A percentile compares a stretch with the other conserved stretches of the same genome.
phyloP scores from a whole-genome alignment of 345 rosid genomes.

The Passiflora organensis region DNA sequence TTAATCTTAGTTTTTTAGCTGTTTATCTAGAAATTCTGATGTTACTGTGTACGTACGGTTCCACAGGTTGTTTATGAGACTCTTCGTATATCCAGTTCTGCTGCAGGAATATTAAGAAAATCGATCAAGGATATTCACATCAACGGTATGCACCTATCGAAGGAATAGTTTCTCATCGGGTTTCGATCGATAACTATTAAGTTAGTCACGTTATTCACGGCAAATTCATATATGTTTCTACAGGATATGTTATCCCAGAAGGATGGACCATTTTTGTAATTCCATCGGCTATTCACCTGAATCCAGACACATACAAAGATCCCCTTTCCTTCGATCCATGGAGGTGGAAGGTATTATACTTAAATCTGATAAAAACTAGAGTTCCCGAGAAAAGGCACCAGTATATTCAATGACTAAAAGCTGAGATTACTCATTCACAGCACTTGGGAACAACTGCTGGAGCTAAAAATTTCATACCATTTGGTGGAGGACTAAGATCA shows the following conservation, averaged over 20 bases:
- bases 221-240: no score
- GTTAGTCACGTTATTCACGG: no score
- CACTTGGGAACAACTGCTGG: background rate
- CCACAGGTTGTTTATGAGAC: slow-evolving; percentile 1
- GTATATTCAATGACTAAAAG: no score
- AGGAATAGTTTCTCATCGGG: no score
- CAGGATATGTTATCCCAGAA: slow-evolving; percentile 30
- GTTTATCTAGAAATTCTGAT: no score
- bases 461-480: slow-evolving; percentile 3
- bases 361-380: background rate
- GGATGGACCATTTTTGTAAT: slow-evolving; percentile 26
- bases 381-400: background rate
- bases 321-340: slow-evolving; percentile 31
- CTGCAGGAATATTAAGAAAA: slow-evolving; percentile 7
- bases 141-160: background rate
- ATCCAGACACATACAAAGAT: slow-evolving; percentile 21
- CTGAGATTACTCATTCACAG: background rate
- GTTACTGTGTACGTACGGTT: no score
- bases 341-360: slow-evolving; percentile 25
- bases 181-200: no score
- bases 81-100: slow-evolving; percentile 2
- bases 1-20: background rate
- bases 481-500: background rate
- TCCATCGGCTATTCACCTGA: slow-evolving; percentile 12
- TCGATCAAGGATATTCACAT: slow-evolving; percentile 2